A percentile compares a stretch with the other conserved stretches of the same genome.
phyloP scores from a whole-genome alignment of 2,329 filamentous ascomycete species.

The Metarhizium anisopliae region DNA sequence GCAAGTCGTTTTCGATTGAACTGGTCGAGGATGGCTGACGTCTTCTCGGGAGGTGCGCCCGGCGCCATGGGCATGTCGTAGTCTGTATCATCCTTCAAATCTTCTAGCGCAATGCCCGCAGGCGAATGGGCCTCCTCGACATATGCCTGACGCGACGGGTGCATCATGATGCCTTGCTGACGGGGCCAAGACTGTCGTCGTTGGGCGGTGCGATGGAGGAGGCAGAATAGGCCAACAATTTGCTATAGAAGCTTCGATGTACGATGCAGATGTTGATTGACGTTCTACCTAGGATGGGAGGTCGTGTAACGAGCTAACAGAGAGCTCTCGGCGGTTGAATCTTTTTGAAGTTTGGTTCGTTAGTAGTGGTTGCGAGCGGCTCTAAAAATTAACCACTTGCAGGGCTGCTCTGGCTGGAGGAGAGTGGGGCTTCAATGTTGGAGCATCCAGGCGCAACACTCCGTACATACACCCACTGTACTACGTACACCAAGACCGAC shows the following conservation, averaged over 20 bases:
- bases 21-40: conserved; percentile 75
- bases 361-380: no score
- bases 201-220: neutral
- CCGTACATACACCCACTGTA: no score
- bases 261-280: neutral
- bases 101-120: conserved; percentile 37
- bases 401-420: no score
- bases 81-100: conserved; percentile 62
- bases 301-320: neutral
- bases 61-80: conserved; percentile 66
- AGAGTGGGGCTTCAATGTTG: no score
- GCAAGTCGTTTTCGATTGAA: conserved; percentile 87
- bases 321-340: neutral
- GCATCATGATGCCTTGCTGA: conserved; percentile 47
- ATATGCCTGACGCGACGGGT: conserved; percentile 86
- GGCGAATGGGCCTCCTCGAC: conserved; percentile 73
- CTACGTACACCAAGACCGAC: no score
- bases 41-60: conserved; percentile 69
- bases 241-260: neutral
- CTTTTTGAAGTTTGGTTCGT: no score
- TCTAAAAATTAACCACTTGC: no score
- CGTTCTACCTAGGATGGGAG: neutral
- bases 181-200: neutral
- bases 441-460: no score
- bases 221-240: neutral